Base-by-base conservation (phyloP, 176 grass and related monocot genomes). In the Miscanthus lutarioriparius region DNA sequence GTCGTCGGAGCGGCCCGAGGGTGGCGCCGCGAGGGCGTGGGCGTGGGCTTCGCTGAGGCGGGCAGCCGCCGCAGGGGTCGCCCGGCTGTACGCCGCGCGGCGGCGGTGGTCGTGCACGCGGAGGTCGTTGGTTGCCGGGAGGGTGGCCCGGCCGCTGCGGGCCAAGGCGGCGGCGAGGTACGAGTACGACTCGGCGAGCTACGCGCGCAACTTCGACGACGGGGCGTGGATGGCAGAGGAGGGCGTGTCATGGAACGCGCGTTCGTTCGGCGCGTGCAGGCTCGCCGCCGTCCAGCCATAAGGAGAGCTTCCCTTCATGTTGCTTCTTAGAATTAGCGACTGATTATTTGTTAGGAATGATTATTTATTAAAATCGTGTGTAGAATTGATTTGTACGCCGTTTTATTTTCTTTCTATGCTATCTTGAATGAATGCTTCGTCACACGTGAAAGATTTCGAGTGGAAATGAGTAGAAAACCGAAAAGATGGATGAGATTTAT, bases 201-300 rank as follows among this genome's bases (percentile, higher is more conserved):
- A 92, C 72, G 90, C 83, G 77, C 82, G 79, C 75, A 90, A 92
- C 82, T 95, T 92, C 74, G 90, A 95, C 38, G 90, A 95, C 48
- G 87, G 92, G 1, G 30, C 45, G 59, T 94, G 92, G 92, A 91
- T 85, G 87, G 76, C 38, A 43, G 92, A 94, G 15, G 89, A 82
- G 63, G 90, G 83, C 41, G 79, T 83, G 85, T 64, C 82, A 14
- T 88, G 90, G 83, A 68, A 68, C 75, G 72, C 78, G 62, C 70
- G 77, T 16, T 83, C 91, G 6, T 80, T 84, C 20, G 32, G 28
- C 25, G 75, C 17, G 22, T 83, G 72, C 77, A 77, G 87, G 44
- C 67, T 80, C 65, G 87, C 77, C 43, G 14, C 67, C 7, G 22
- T 25, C 36, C 22, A 26, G 22, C 62, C 75, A 69, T 58, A 0